A percentile compares a stretch with the other conserved stretches of the same genome.
Evolutionary conservation across 2,329 filamentous ascomycete species (phyloP).

Genomic region (Dactylellina sp.): DNA sequence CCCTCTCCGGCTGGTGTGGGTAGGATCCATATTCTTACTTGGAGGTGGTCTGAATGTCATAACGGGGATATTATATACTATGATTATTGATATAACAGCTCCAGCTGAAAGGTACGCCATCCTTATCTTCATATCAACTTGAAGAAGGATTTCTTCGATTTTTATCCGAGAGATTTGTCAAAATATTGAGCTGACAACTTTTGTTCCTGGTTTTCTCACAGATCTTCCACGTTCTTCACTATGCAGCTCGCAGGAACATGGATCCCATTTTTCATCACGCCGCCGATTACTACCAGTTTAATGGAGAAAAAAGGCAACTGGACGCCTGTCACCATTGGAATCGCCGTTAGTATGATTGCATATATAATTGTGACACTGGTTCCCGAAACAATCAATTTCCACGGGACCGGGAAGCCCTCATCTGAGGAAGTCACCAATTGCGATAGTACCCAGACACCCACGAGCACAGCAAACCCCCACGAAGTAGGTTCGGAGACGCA

Average conservation of each 20-base stretch:
- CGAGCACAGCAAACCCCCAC: neutral
- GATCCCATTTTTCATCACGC: slow-evolving; percentile 28
- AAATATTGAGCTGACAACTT: too few relatives aligned
- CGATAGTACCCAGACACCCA: too few relatives aligned
- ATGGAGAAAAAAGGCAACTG: slow-evolving; percentile 43
- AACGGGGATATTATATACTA: slow-evolving; percentile 45
- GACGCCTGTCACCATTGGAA: slow-evolving; percentile 14
- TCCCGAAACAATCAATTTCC: slow-evolving; percentile 43
- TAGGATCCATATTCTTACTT: slow-evolving; percentile 41
- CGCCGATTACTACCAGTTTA: slow-evolving; percentile 20
- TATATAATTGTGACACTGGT: slow-evolving; percentile 8
- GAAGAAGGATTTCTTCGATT: too few relatives aligned
- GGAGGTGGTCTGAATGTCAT: slow-evolving; percentile 25
- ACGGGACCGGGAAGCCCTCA: neutral
- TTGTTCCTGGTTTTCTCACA: too few relatives aligned
- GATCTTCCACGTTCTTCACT: slow-evolving; percentile 48
- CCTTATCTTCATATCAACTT: neutral
- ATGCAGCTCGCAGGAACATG: slow-evolving; percentile 40
- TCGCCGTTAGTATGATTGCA: slow-evolving; percentile 5
- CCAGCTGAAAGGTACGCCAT: slow-evolving; percentile 31
- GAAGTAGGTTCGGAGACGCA: neutral
- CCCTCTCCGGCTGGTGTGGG: slow-evolving; percentile 45
- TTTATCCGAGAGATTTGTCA: too few relatives aligned
- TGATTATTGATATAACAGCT: slow-evolving; percentile 47
- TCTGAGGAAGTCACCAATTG: neutral